Evolutionary conservation across 306 rosid species (phyloP), one percentile per base, ranked within the genome.

Genomic region (Lathyrus oleraceus): DNA sequence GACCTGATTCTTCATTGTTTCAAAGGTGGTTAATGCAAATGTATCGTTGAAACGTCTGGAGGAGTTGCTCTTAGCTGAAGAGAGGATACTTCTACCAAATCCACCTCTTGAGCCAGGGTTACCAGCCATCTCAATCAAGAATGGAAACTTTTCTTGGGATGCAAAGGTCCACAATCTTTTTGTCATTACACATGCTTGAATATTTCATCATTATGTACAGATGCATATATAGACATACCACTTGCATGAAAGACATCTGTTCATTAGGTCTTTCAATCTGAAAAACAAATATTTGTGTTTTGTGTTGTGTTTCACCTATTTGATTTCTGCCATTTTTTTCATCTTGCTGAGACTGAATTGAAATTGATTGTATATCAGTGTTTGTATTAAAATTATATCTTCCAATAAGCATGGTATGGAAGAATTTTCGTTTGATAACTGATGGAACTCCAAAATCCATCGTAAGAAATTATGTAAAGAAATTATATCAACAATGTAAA

Each of bases 101-200:
- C 96, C 93, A 45, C 96, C 97, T 77, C 84, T 85, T 71, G 85
- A 90, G 71, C 96, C 96, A 27, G 81, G 58, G 28, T 65, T 84
- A 65, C 94, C 98, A 23, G 96, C 97, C 62, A 81, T 93, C 81
- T 86, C 93, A 28, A 84, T 93, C 38, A 85, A 80, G 88, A 88
- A 93, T 64, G 98, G 98, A 74, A 40, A 67, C 81, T 93, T 93
- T 74, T 88, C 98, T 59, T 93, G 98, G 98, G 96, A 93, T 81
- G 67, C 84, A 6, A 84, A 90, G 98, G 98, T 93, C 70, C 36
- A 64, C 40, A n/a, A 15, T 61, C 74, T 70, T 45, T 45, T 45
- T 57, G n/a, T 58, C 56, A 12, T 40, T 35, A 8, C 45, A 35
- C 51, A 38, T 65, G 12, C 57, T 27, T 64, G 35, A 30, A 65